Evolutionary conservation across 2,329 filamentous ascomycete genomes (phyloP), one percentile per base, ranked within the genome.

Genomic region (Hypoxylon sp.): DNA sequence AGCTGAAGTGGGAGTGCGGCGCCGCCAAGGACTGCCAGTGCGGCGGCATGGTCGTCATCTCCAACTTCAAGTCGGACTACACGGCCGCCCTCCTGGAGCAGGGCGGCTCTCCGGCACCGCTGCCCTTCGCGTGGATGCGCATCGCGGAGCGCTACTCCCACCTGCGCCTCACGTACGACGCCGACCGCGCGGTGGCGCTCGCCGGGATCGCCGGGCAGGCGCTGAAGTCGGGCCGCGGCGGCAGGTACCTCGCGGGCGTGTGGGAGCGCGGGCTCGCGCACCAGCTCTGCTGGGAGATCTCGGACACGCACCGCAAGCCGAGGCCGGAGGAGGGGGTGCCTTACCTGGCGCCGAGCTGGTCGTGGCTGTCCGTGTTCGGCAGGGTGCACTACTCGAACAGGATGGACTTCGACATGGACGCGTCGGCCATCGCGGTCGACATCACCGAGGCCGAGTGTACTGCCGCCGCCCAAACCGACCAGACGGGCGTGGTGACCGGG

Each of bases 271-370:
- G 24, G 11, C 46, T 49, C 24, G 46, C 13, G n/a, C 46, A 49
- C 8, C 24, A 34, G 5, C 46, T 49, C 3, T 28, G 28, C 8
- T 49, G 46, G 46, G 46, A 49, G 46, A 49, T 28, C 26, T 32
- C 15, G 26, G 26, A 34, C n/a, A 19, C 30, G 6, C 17, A 34
- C 5, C 46, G 24, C 2, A 49, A 28, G 26, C 46, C 46, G 24
- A n/a, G 6, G 3, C 10, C 28, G 26, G n/a, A n/a, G n/a, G n/a
- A n/a, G n/a, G n/a, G n/a, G n/a, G n/a, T n/a, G n/a, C n/a, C n/a
- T n/a, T 49, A 28, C 13, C 15, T 49, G 6, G 46, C 46, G 10
- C 46, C 46, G 6, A 32, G 24, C 24, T 49, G 46, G 46, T 49
- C 46, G 26, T 49, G 46, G 46, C 30, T 32, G 7, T 32, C 30